Base-by-base conservation (phyloP, 441 rosid species). In the Croton laevigatus region DNA sequence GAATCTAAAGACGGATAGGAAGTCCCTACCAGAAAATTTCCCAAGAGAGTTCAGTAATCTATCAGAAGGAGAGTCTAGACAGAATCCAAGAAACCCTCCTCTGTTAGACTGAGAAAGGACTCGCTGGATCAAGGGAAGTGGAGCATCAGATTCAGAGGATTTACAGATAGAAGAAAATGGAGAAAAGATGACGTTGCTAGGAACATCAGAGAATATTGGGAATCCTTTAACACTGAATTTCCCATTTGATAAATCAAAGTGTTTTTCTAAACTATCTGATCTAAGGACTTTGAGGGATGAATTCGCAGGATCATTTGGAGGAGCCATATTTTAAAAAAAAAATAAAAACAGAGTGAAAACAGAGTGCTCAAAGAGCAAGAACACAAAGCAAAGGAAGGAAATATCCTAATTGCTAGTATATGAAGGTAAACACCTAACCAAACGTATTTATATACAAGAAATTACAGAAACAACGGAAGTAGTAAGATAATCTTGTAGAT, bases 81-180 rank as follows among this genome's bases (percentile, higher is more conserved):
- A 71, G 77, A 90, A 89, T 13, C 97, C 97, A 2, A 90, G 62
- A 68, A 90, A 90, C 6, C 88, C 91, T 10, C 89, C 95, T 79
- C 60, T 83, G 75, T 80, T 81, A 19, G 89, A 80, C 69, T 65
- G 57, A 76, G 83, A 79, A 58, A 66, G 73, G 71, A 82, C 90
- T 9, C 86, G 80, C 10, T 64, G 81, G 67, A 85, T 75, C 19
- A 90, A 49, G 20, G 75, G 69, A 52, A 65, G 73, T 6, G 96
- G 84, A 48, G 88, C 88, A 71, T 85, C 84, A 0, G 88, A 83
- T 68, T 85, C 80, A 0, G 88, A 81, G 71, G 74, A 38, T 48
- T 80, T 20, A 57, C 75, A 72, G 71, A 77, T n/a, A 8, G 85
- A 73, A 8, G 77, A 42, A 60, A 86, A 88, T 1, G 94, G 86